Evolutionary conservation across 1,139 yeast species (phyloP), one percentile per base, ranked within the genome.

Genomic region (Eremothecium cymbalariae): DNA sequence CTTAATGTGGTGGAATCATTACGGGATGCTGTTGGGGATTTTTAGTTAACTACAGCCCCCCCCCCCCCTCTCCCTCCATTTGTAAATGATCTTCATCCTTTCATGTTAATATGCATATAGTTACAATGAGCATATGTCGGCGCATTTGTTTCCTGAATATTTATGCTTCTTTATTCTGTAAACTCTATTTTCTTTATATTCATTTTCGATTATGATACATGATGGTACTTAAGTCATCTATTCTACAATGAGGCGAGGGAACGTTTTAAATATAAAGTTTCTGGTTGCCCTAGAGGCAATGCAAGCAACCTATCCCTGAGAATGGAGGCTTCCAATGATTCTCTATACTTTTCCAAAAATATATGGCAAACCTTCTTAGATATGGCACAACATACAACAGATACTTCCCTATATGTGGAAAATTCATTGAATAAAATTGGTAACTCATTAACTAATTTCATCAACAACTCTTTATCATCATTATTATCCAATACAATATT

Each of bases 1-100:
- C 62, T 85, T 43, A 80, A 79, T 37, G 94, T 93, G 26, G 94
- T 90, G 9, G 86, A 77, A 49, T 40, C 53, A 2, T 41, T 65
- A 23, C 42, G 67, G 34, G 68, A 62, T 35, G 52, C 57, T 6
- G 56, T 55, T 3, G 59, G 59, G 4, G 58, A 52, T 37, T 14
- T 47, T 13, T 53, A 42, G 33, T 18, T 20, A 27, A 37, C 18
- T 16, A 29, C 19, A 31, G 19, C n/a, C n/a, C n/a, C n/a, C n/a
- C n/a, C n/a, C n/a, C n/a, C 9, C 9, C 22, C 9, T 19, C 22
- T 19, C 9, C 9, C n/a, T n/a, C n/a, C n/a, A n/a, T n/a, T n/a
- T n/a, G n/a, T n/a, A n/a, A n/a, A n/a, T n/a, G n/a, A n/a, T n/a
- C n/a, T n/a, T n/a, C n/a, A n/a, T n/a, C n/a, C n/a, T n/a, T n/a